Conservation (phyloP, 495 filamentous ascomycete species). For the Platismatia glauca region DNA sequence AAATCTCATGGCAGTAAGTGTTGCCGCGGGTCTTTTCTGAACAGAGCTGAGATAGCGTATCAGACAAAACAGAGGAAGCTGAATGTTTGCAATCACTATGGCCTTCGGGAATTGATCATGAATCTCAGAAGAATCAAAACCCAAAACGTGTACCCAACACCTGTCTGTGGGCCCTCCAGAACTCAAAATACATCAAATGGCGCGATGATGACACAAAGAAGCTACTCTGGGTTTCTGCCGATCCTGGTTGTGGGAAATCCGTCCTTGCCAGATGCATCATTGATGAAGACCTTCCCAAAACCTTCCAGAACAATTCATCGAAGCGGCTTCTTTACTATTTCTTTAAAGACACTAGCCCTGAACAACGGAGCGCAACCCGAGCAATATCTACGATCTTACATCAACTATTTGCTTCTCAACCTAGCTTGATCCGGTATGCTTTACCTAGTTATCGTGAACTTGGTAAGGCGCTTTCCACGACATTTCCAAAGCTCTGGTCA, state of each 20-base stretch:
- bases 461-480: slow-evolving; percentile 14
- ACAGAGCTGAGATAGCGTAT: background rate
- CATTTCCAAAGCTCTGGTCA: slow-evolving; percentile 7
- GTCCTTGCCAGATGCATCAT: slow-evolving; percentile 34
- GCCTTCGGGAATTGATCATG: slow-evolving; percentile 13
- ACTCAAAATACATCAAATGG: slow-evolving; percentile 29
- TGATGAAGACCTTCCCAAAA: slow-evolving; percentile 11
- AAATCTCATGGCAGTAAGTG: background rate
- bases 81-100: slow-evolving; percentile 4
- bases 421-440: slow-evolving; percentile 27
- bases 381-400: slow-evolving; percentile 36
- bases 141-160: slow-evolving; percentile 12
- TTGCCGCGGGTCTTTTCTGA: background rate
- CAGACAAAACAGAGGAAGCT: background rate
- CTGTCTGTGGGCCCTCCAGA: slow-evolving; percentile 24
- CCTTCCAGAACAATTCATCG: background rate
- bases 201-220: slow-evolving; percentile 19
- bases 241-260: slow-evolving; percentile 40
- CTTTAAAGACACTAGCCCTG: slow-evolving; percentile 34
- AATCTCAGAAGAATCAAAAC: slow-evolving; percentile 19
- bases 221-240: slow-evolving; percentile 37
- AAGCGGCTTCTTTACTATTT: slow-evolving; percentile 35
- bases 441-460: slow-evolving; percentile 27
- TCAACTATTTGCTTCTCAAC: slow-evolving; percentile 30
- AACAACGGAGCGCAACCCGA: slow-evolving; percentile 27